Conservation (phyloP, 176 grass and related monocot genomes). For the Luzula sylvatica region DNA sequence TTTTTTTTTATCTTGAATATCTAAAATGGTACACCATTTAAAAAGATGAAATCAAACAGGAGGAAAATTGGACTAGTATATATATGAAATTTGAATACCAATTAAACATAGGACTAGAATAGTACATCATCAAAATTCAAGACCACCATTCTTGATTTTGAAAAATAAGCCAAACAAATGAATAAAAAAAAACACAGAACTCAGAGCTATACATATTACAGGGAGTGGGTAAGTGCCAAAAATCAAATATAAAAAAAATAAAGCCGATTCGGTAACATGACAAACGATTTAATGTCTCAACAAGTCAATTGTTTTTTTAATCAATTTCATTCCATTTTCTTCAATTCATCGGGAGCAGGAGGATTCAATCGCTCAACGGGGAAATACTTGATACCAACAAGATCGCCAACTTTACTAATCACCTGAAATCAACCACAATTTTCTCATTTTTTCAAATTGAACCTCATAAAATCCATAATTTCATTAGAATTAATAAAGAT, state of each 20-base stretch:
- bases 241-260: conserved; percentile 6
- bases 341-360: conserved; percentile 29
- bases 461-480: not conserved
- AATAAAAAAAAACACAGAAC: conserved; percentile 1
- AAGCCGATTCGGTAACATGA: not conserved
- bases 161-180: not conserved
- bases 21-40: no score
- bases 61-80: no score
- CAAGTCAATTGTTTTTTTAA: conserved; percentile 3
- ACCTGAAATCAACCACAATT: conserved; percentile 53
- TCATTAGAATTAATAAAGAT: no score
- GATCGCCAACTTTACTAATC: conserved; percentile 95
- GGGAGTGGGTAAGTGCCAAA: not conserved
- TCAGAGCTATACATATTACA: conserved; percentile 17
- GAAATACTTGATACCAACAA: conserved; percentile 91
- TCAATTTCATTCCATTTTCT: conserved; percentile 54
- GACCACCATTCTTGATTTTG: not conserved
- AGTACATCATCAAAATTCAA: not conserved
- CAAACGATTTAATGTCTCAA: conserved; percentile 15
- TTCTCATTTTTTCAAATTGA: not conserved
- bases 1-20: not conserved
- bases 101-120: no score
- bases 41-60: no score
- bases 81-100: no score
- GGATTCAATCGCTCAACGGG: conserved; percentile 61